A percentile compares a stretch with the other conserved stretches of the same genome.
Conservation (phyloP, 345 rosid species). For the Hirschfeldia incana region DNA sequence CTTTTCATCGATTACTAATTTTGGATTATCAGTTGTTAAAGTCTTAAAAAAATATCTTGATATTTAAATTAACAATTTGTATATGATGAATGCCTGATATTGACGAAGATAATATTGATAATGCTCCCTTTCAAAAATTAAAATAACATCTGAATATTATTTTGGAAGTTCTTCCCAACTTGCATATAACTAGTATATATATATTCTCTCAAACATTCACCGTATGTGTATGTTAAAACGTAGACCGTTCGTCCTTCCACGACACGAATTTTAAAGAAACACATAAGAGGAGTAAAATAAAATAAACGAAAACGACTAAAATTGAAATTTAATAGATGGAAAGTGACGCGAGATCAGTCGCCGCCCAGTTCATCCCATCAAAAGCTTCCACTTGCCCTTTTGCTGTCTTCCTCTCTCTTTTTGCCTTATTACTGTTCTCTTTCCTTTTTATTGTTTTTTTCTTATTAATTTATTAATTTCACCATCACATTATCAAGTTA, state of each 20-base stretch:
- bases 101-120: not conserved
- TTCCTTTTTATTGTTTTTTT: conserved; percentile 1
- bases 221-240: conserved; percentile 25
- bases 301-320: not conserved
- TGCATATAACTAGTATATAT: conserved; percentile 20
- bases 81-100: not conserved
- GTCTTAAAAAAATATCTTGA: no score
- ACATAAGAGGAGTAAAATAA: not conserved
- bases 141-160: conserved; percentile 3
- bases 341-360: conserved; percentile 44
- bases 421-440: not conserved
- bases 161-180: conserved; percentile 32
- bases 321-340: not conserved
- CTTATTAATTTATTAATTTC: not conserved
- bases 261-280: not conserved
- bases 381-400: conserved; percentile 57
- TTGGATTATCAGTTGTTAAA: no score
- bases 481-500: conserved; percentile 1
- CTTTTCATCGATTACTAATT: no score
- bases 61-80: no score
- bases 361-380: conserved; percentile 64
- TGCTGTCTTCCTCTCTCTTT: conserved; percentile 35
- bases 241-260: conserved; percentile 26
- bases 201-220: conserved; percentile 18
- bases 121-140: not conserved